Evolutionary conservation across 768 basidiomycete genomes (phyloP).

Genomic region (Xerocomus potaroensis): DNA sequence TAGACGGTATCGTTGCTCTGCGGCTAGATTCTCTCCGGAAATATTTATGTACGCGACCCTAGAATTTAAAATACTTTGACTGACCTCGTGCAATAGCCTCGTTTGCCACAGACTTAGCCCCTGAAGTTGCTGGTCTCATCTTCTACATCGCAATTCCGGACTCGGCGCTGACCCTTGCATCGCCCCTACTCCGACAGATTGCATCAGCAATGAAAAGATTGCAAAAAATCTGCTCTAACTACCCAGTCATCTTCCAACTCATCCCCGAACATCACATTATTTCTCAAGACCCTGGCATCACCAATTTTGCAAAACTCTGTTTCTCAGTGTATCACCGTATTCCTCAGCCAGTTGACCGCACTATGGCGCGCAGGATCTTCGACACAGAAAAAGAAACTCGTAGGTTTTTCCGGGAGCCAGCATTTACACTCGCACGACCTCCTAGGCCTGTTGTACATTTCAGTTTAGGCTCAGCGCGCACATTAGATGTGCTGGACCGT

Average conservation of each 20-base stretch:
- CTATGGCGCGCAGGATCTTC: constrained; percentile 51
- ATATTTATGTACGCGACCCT: constrained; percentile 44
- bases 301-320: constrained; percentile 47
- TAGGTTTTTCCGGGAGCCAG: constrained; percentile 60
- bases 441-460: constrained; percentile 34
- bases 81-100: constrained; percentile 35
- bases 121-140: constrained; percentile 42
- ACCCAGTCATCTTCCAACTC: constrained; percentile 64
- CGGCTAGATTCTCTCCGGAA: constrained; percentile 72
- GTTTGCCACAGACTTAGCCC: constrained; percentile 43
- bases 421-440: constrained; percentile 57
- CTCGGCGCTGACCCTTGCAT: constrained; percentile 57
- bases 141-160: constrained; percentile 68
- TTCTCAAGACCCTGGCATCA: constrained; percentile 21
- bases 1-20: constrained; percentile 58
- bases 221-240: constrained; percentile 41
- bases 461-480: constrained; percentile 35
- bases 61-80: not conserved
- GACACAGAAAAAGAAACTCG: constrained; percentile 37
- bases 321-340: constrained; percentile 71
- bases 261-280: constrained; percentile 63
- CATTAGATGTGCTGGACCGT: constrained; percentile 50
- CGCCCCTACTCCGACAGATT: constrained; percentile 64
- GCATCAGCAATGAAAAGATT: constrained; percentile 60
- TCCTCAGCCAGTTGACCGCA: constrained; percentile 53